Percentiles rank a stretch among this genome's conserved stretches.
Evolutionary conservation across 2,329 filamentous ascomycete genomes (phyloP).

Genomic region (Raffaelea albimanens): DNA sequence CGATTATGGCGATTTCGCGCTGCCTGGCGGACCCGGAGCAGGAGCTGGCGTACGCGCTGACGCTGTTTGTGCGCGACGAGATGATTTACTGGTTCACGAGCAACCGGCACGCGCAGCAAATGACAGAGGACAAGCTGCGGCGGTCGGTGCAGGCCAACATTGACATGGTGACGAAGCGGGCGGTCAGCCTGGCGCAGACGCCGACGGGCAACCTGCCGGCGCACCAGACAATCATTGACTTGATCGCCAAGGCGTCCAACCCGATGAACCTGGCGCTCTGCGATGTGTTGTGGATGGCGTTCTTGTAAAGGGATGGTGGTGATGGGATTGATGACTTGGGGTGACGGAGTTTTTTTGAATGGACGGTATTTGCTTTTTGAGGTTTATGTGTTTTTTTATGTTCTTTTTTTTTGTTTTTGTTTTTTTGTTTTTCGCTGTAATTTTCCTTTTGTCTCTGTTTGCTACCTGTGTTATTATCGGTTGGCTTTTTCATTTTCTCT

Average conservation of each 20-base stretch:
- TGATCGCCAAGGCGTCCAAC: conserved; percentile 87
- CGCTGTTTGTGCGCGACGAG: conserved; percentile 92
- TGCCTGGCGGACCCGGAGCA: conserved; percentile 82
- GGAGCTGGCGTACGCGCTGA: conserved; percentile 91
- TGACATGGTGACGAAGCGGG: conserved; percentile 85
- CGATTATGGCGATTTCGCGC: conserved; percentile 91
- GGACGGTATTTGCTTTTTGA: too few species aligned
- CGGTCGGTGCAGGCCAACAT: conserved; percentile 62
- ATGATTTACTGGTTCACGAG: conserved; percentile 96
- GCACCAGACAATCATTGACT: conserved; percentile 93
- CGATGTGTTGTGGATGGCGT: conserved; percentile 96
- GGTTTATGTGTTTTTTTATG: too few species aligned
- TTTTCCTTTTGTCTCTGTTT: background rate
- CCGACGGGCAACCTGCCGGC: conserved; percentile 78
- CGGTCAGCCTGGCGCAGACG: conserved; percentile 70
- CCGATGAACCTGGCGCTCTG: conserved; percentile 80
- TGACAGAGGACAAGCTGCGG: conserved; percentile 56
- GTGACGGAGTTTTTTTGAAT: too few species aligned
- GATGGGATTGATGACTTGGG: background rate
- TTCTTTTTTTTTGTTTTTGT: too few species aligned
- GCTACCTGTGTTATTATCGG: too few species aligned
- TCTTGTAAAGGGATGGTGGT: conserved; percentile 48
- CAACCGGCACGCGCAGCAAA: conserved; percentile 50
- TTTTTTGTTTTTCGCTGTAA: conserved; percentile 6
- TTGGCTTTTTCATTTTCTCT: too few species aligned